A percentile compares a stretch with the other conserved stretches of the same genome.
phyloP scores from a whole-genome alignment of 1,139 yeast genomes.

The Sugiyamaella grinbergsii region DNA sequence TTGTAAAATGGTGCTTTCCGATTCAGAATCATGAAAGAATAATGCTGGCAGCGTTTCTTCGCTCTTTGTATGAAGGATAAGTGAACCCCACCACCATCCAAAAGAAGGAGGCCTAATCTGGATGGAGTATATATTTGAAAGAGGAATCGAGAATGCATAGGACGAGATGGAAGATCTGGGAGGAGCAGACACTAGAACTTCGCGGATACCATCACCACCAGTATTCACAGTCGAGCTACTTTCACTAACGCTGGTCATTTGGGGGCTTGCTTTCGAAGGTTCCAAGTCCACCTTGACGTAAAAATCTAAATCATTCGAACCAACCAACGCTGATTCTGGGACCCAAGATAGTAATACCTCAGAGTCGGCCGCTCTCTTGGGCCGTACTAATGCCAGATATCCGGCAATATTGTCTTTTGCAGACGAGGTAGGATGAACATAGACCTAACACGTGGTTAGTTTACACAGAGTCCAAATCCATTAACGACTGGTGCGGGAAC shows the following conservation, averaged over 20 bases:
- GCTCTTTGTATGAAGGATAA: constrained; percentile 66
- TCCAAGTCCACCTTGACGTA: constrained; percentile 59
- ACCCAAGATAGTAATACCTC: constrained; percentile 74
- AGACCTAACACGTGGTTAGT: constrained; percentile 50
- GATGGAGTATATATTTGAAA: constrained; percentile 68
- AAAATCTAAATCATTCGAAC: constrained; percentile 51
- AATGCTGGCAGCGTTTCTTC: constrained; percentile 77
- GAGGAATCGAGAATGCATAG: constrained; percentile 64
- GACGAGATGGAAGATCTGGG: constrained; percentile 55
- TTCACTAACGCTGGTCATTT: background rate
- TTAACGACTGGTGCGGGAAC: no score
- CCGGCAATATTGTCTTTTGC: constrained; percentile 80
- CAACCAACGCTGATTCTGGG: constrained; percentile 60
- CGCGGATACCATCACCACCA: constrained; percentile 27
- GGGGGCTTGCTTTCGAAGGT: constrained; percentile 28
- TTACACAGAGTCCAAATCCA: background rate
- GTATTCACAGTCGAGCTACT: background rate
- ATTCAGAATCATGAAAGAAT: constrained; percentile 90
- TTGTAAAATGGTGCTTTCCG: constrained; percentile 67
- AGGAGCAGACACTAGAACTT: constrained; percentile 54
- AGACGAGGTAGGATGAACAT: constrained; percentile 76
- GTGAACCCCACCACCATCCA: constrained; percentile 93
- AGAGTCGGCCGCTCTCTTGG: constrained; percentile 52
- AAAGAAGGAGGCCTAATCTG: constrained; percentile 80
- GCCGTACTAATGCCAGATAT: constrained; percentile 62